phyloP scores from a whole-genome alignment of 169 alveolate species.

The Plasmodium malariae region DNA sequence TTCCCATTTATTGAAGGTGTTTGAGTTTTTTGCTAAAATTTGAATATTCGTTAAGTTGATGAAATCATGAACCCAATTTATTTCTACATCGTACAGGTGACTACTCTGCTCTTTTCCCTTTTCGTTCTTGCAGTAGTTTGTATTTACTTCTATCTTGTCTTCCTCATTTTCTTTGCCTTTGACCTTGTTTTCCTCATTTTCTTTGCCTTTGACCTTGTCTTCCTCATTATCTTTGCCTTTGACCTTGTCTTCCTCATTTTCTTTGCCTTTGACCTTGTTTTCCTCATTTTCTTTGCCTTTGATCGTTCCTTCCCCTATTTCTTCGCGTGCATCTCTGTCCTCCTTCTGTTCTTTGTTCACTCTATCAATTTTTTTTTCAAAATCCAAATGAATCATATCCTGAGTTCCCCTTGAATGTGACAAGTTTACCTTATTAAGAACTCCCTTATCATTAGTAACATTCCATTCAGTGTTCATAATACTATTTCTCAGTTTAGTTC shows the following conservation, averaged over 20 bases:
- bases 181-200: not conserved
- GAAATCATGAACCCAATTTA: conserved; percentile 46
- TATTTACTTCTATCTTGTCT: not conserved
- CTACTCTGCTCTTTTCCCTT: no score
- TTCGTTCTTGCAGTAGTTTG: not conserved
- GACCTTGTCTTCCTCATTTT: not conserved
- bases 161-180: not conserved
- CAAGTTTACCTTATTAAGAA: no score
- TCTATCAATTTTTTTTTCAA: no score
- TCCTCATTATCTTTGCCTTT: not conserved
- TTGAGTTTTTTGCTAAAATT: conserved; percentile 25
- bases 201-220: not conserved
- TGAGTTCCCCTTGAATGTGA: no score
- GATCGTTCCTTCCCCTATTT: not conserved
- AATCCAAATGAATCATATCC: no score
- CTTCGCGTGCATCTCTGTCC: not conserved
- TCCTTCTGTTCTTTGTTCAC: not conserved
- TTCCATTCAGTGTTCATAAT: not conserved
- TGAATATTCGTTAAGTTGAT: conserved; percentile 26
- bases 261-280: not conserved
- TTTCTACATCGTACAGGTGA: conserved; percentile 8
- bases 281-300: not conserved
- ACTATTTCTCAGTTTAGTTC: conserved; percentile 2
- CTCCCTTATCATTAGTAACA: not conserved
- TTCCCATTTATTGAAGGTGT: conserved; percentile 24